These are phyloP conservation scores for Noccaea bulbosa DNA, from an alignment of 345 rosid species.

Conservation along the genomic window DNA sequence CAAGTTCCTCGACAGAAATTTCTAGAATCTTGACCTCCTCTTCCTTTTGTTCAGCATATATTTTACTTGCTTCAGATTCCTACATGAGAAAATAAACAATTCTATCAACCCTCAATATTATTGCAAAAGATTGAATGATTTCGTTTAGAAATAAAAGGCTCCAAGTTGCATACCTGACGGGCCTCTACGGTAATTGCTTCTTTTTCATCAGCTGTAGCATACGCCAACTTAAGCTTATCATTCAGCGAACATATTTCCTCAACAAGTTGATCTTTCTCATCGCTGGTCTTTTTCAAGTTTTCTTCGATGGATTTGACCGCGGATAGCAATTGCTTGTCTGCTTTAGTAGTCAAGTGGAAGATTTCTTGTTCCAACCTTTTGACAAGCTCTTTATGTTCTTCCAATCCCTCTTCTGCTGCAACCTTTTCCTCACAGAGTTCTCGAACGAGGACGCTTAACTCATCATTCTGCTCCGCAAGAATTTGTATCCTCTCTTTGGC, in stretches of 20 bases:
- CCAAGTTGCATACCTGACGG: constrained; percentile 58
- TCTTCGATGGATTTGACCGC: constrained; percentile 58
- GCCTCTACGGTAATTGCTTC: constrained; percentile 86
- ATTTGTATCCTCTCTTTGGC: constrained; percentile 58
- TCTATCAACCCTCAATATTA: no score
- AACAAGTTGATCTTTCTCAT: constrained; percentile 64
- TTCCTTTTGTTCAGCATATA: constrained; percentile 83
- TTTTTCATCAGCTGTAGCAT: constrained; percentile 79
- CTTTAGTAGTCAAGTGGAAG: constrained; percentile 58
- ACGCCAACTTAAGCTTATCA: constrained; percentile 68
- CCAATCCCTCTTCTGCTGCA: constrained; percentile 71
- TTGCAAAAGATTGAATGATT: neutral
- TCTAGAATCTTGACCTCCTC: constrained; percentile 91
- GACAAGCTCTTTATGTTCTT: constrained; percentile 70
- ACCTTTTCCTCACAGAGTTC: constrained; percentile 66
- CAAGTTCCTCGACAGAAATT: constrained; percentile 86
- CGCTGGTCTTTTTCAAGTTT: constrained; percentile 50
- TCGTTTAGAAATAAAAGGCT: constrained; percentile 9
- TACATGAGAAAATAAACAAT: no score
- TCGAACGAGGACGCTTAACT: constrained; percentile 62
- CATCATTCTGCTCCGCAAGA: constrained; percentile 70
- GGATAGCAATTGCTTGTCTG: constrained; percentile 52
- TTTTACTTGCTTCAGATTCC: constrained; percentile 80
- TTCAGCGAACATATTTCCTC: constrained; percentile 66
- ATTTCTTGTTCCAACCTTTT: constrained; percentile 81